phyloP scores from a whole-genome alignment of 2,329 filamentous ascomycete species.

The Fusarium sarcochroum region DNA sequence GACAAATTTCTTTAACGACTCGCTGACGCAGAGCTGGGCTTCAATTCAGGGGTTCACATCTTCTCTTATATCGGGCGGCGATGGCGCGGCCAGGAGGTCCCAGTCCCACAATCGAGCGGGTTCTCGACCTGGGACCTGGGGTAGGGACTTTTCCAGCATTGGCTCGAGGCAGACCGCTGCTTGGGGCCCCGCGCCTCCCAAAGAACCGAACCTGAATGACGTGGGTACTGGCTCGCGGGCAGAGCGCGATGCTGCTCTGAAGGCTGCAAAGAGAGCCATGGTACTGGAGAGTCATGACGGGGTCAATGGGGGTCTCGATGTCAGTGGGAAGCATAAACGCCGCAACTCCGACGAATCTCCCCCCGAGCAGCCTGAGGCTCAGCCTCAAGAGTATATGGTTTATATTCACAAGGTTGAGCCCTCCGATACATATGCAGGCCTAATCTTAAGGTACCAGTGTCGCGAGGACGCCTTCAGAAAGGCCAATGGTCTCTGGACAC shows the following conservation, averaged over 20 bases:
- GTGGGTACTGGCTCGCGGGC: conserved; percentile 69
- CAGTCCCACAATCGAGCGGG: conserved; percentile 43
- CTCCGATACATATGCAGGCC: conserved; percentile 89
- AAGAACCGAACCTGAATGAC: conserved; percentile 58
- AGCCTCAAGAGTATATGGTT: conserved; percentile 82
- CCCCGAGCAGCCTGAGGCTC: conserved; percentile 69
- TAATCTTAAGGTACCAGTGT: conserved; percentile 92
- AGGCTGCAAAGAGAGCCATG: conserved; percentile 69
- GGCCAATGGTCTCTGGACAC: conserved; percentile 94
- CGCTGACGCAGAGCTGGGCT: conserved; percentile 68
- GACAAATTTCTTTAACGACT: conserved; percentile 62
- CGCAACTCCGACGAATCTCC: conserved; percentile 76
- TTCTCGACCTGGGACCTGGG: conserved; percentile 42
- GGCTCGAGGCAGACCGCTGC: conserved; percentile 40
- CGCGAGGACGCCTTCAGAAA: conserved; percentile 85
- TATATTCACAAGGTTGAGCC: conserved; percentile 90
- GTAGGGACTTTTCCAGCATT: conserved; percentile 33
- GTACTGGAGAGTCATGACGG: conserved; percentile 73
- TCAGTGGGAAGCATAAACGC: conserved; percentile 71
- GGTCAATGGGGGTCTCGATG: conserved; percentile 70
- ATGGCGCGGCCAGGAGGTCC: conserved; percentile 39
- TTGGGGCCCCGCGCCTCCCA: conserved; percentile 66
- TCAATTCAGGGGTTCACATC: conserved; percentile 69
- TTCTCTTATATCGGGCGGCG: conserved; percentile 55
- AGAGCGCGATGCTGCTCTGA: conserved; percentile 68